These are phyloP conservation scores for Hemerocallis citrina DNA, from an alignment of 106 monocot genomes.

Conservation along the genomic window DNA sequence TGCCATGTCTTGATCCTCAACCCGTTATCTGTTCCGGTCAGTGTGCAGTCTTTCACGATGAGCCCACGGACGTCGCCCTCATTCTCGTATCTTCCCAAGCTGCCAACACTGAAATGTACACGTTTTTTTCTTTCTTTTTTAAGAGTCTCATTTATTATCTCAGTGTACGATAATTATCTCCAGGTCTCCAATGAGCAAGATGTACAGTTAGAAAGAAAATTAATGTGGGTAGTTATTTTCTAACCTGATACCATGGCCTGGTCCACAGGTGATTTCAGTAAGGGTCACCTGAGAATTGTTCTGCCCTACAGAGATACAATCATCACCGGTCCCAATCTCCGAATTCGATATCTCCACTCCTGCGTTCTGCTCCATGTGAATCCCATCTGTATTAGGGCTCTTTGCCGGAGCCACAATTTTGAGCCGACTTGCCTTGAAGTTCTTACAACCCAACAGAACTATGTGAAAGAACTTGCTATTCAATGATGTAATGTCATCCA, in stretches of 20 bases:
- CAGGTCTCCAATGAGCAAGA: no score
- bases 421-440: conserved; percentile 21
- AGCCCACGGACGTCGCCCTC: conserved; percentile 48
- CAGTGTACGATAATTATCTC: no score
- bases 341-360: conserved; percentile 18
- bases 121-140: no score
- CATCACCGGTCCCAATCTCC: conserved; percentile 47
- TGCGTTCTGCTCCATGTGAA: conserved; percentile 41
- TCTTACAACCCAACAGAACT: conserved; percentile 19
- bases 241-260: conserved; percentile 78
- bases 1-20: conserved; percentile 68
- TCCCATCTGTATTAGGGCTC: conserved; percentile 74
- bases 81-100: conserved; percentile 44
- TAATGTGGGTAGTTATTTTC: no score
- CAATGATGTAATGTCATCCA: conserved; percentile 26
- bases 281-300: conserved; percentile 24
- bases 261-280: conserved; percentile 41
- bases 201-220: no score
- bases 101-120: conserved; percentile 57
- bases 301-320: conserved; percentile 66
- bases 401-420: conserved; percentile 37
- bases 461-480: conserved; percentile 74
- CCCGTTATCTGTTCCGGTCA: conserved; percentile 42
- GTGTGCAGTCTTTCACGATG: conserved; percentile 24
- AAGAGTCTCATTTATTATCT: no score